Base-by-base conservation (phyloP, 2,329 filamentous ascomycete genomes). In the Diaporthe caulivora region DNA sequence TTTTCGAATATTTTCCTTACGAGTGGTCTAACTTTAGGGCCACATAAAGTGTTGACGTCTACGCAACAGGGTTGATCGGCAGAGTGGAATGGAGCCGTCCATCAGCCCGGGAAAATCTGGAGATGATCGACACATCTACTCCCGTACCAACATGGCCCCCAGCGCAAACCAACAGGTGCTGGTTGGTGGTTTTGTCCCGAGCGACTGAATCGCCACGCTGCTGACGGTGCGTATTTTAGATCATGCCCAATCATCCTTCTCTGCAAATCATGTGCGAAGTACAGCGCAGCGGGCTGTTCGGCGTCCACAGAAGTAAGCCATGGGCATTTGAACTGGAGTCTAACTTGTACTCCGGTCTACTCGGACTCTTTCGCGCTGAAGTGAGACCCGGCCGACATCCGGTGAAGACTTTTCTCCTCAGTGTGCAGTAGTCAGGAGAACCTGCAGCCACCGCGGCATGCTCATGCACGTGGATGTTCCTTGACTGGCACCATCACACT, bases 61-160 rank as follows among this genome's bases (percentile, higher is more conserved):
- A 3, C 49, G 51, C 47, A 21, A 37, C 47, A 37, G 47, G 62
- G 62, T 26, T 67, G 62, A 67, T 49, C 62, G 34, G 62, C 62
- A 51, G 31, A 21, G 31, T 40, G 51, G 60, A 54, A 67, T 26
- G 62, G 62, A 40, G 62, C 47, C 62, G 31, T 47, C 62, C 47
- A 67, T 10, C 31, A 47, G 47, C 62, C 29, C 42, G 54, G 31
- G 55, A 55, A 67, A 37, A 55, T 42, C 58, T 64, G 31, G 34
- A 26, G 70, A 17, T 67, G 70, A 72, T 68, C 70, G 70, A 57
- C 70, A 57, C 70, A 57, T 21, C 51, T 31, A 24, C 31, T 42
- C 21, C 70, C 70, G 51, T 47, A 26, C 58, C 31, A 64, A 24
- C 21, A 49, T 24, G 54, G 54, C 31, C 68, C 29, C 42, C 68